Conservation (phyloP, 2,329 filamentous ascomycete species). For the Scopulariopsis brevicaulis region DNA sequence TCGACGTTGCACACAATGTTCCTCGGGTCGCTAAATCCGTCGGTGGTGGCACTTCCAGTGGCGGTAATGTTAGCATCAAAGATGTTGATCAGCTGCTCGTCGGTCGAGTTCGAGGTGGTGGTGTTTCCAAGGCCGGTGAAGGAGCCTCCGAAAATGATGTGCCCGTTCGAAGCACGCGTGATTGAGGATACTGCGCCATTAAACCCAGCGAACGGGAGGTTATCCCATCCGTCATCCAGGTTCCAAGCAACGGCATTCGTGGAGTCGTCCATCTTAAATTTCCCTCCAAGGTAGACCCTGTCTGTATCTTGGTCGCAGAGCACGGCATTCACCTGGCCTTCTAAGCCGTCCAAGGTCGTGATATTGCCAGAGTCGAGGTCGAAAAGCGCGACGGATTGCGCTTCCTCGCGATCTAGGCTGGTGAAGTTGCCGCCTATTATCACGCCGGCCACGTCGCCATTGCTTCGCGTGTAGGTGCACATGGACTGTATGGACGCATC, state of each 20-base stretch:
- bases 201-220: constrained; percentile 84
- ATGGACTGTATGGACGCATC: constrained; percentile 82
- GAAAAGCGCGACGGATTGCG: constrained; percentile 71
- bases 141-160: constrained; percentile 83
- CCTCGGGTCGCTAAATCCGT: constrained; percentile 61
- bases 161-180: constrained; percentile 63
- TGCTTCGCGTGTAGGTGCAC: constrained; percentile 62
- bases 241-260: constrained; percentile 85
- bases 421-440: constrained; percentile 94
- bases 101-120: constrained; percentile 52
- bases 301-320: constrained; percentile 68
- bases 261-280: constrained; percentile 68
- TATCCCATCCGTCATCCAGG: constrained; percentile 55
- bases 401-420: constrained; percentile 65
- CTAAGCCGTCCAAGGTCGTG: constrained; percentile 66
- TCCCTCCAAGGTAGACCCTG: constrained; percentile 85
- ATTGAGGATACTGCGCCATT: constrained; percentile 89
- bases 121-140: constrained; percentile 85
- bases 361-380: constrained; percentile 61
- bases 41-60: constrained; percentile 45
- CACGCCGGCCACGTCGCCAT: constrained; percentile 60
- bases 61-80: constrained; percentile 64
- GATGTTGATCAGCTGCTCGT: constrained; percentile 76
- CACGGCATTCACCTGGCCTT: constrained; percentile 71
- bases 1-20: constrained; percentile 74